These are phyloP conservation scores for Melampsora americana DNA, from an alignment of 1,284 basidiomycete genomes.

Conservation along the genomic window DNA sequence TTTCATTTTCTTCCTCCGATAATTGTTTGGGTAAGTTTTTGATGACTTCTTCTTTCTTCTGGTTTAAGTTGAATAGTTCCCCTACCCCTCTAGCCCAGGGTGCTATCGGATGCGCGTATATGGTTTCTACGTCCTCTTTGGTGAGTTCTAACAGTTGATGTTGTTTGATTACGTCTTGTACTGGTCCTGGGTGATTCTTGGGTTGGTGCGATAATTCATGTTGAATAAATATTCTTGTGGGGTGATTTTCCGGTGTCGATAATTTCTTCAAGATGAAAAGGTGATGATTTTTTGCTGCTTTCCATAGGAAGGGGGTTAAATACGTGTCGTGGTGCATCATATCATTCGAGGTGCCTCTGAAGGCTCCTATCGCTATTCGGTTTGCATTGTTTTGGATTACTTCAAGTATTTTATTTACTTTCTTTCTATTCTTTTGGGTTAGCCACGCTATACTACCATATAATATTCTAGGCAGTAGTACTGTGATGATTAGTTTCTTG, in stretches of 20 bases:
- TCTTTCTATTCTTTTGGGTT: no score
- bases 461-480: no score
- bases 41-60: not conserved
- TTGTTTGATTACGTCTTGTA: not conserved
- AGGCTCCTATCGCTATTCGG: not conserved
- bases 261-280: not conserved
- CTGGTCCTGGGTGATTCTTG: not conserved
- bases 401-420: slow-evolving; percentile 1
- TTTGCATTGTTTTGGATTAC: not conserved
- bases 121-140: not conserved
- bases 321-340: not conserved
- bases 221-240: not conserved
- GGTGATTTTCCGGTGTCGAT: not conserved
- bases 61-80: not conserved
- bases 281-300: not conserved
- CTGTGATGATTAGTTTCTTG: no score
- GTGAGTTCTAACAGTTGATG: not conserved
- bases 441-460: no score
- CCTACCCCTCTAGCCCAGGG: not conserved
- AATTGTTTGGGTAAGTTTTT: not conserved
- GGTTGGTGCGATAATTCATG: not conserved
- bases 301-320: not conserved
- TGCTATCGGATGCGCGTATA: not conserved
- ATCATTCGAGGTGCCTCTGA: not conserved
- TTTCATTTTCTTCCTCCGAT: not conserved